These are phyloP conservation scores for Pseudonitzschia pungens DNA, from an alignment of 108 stramenopile species.

Conservation along the genomic window DNA sequence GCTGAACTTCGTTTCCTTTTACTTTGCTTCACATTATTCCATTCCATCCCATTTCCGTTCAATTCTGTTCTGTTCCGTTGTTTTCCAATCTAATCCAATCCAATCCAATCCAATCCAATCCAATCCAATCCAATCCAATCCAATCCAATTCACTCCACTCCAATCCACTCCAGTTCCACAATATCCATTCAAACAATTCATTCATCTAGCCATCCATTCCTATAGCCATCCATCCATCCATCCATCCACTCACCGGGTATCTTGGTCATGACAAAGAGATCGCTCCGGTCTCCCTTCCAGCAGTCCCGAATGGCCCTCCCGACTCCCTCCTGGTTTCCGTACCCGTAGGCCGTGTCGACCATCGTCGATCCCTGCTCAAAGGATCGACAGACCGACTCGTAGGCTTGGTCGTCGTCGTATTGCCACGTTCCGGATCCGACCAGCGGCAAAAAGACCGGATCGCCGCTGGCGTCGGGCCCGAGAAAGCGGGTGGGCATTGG, in stretches of 20 bases:
- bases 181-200: background rate
- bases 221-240: background rate
- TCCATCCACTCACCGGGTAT: slow-evolving; percentile 49
- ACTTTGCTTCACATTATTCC: too few species aligned
- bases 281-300: slow-evolving; percentile 34
- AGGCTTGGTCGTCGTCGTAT: slow-evolving; percentile 56
- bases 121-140: too few species aligned
- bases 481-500: slow-evolving; percentile 38
- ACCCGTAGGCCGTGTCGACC: slow-evolving; percentile 57
- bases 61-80: too few species aligned
- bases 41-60: too few species aligned
- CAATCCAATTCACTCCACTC: too few species aligned
- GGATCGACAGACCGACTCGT: slow-evolving; percentile 54
- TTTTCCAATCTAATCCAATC: too few species aligned
- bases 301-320: slow-evolving; percentile 56
- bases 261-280: slow-evolving; percentile 66
- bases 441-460: slow-evolving; percentile 44
- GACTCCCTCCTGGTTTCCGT: slow-evolving; percentile 55
- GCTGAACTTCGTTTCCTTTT: too few species aligned
- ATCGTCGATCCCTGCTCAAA: slow-evolving; percentile 53
- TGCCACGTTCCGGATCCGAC: slow-evolving; percentile 66
- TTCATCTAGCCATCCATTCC: background rate
- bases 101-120: too few species aligned
- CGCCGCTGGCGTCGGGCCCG: slow-evolving; percentile 42
- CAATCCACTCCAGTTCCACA: too few species aligned